Conservation (phyloP, 805 yeast species). For the Wickerhamomyces queroliae region DNA sequence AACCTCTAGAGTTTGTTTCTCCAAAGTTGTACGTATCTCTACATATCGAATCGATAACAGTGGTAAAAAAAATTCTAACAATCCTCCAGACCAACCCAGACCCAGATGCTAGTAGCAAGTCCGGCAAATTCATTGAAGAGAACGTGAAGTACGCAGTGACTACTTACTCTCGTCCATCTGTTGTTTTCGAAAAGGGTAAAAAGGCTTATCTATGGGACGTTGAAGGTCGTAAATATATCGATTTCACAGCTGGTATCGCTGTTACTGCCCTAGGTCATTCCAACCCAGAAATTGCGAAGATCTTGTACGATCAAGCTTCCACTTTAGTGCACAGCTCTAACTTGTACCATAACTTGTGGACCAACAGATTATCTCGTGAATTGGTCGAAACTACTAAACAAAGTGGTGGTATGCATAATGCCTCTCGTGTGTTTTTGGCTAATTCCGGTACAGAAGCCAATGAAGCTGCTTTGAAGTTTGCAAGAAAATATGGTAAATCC, state of each 20-base stretch:
- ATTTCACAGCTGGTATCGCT: conserved; percentile 94
- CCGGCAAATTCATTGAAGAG: conserved; percentile 31
- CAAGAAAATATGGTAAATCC: conserved; percentile 72
- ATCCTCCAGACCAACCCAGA: conserved; percentile 7
- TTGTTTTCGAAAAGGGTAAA: conserved; percentile 73
- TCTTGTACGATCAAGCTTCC: conserved; percentile 65
- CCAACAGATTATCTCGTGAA: conserved; percentile 70
- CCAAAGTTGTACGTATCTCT: conserved; percentile 7
- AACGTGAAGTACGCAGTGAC: conserved; percentile 49
- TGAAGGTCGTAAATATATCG: conserved; percentile 73
- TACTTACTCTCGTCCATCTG: conserved; percentile 73
- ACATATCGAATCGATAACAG: background rate
- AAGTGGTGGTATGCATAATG: conserved; percentile 77
- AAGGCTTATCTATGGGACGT: conserved; percentile 81
- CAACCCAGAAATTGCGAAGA: conserved; percentile 64
- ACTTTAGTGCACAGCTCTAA: conserved; percentile 82
- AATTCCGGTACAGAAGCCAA: conserved; percentile 79
- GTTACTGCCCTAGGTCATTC: conserved; percentile 94
- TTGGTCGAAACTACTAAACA: conserved; percentile 62
- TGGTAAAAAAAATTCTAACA: background rate
- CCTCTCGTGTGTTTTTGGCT: conserved; percentile 65
- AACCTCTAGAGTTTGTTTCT: conserved; percentile 4
- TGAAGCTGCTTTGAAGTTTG: conserved; percentile 74
- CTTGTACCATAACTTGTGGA: conserved; percentile 77
- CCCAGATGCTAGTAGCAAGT: conserved; percentile 19